Base-by-base conservation (phyloP, 129 eudicot species). In the Logfia minima region DNA sequence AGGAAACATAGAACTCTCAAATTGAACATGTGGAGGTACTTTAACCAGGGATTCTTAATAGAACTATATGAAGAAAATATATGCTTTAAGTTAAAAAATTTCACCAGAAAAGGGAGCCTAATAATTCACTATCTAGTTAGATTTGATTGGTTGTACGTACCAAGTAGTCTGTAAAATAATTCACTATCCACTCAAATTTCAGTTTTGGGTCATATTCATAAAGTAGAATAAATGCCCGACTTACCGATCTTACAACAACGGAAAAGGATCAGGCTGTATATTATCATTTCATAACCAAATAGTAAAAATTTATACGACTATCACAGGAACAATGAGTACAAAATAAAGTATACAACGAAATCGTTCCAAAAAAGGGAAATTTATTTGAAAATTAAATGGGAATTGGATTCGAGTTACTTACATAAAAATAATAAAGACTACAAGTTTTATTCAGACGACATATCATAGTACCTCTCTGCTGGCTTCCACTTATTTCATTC, bases 21-120 rank as follows among this genome's bases (percentile, higher is more conserved):
- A 58, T 28, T 58, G 63, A 58, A 58, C 28, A 7, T n/a, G 23
- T n/a, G 63, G 11, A 19, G 11, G 63, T 28, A 58, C 63, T 11
- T 58, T 58, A 6, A 24, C 11, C 56, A 16, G 55, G n/a, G n/a
- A 48, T 48, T 48, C 55, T 48, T 48, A 48, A 13, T 48, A 13
- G 13, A 48, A 26, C 29, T 26, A 1, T 26, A 24, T 26, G 2
- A 26, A 48, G 55, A 13, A 48, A 5, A 48, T 48, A 48, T 14
- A 48, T 48, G n/a, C n/a, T 41, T 41, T 48, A 48, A 13, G n/a
- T 48, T 48, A n/a, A 13, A 48, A 48, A 48, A 3, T 48, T 45
- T 21, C 55, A 28, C 68, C 51, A 75, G 18, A 71, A 71, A 52
- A 52, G 43, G 63, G n/a, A 32, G 28, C 65, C 28, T 52, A 9